Conservation (phyloP, 2,329 filamentous ascomycete genomes). For the Penicillium sp. region DNA sequence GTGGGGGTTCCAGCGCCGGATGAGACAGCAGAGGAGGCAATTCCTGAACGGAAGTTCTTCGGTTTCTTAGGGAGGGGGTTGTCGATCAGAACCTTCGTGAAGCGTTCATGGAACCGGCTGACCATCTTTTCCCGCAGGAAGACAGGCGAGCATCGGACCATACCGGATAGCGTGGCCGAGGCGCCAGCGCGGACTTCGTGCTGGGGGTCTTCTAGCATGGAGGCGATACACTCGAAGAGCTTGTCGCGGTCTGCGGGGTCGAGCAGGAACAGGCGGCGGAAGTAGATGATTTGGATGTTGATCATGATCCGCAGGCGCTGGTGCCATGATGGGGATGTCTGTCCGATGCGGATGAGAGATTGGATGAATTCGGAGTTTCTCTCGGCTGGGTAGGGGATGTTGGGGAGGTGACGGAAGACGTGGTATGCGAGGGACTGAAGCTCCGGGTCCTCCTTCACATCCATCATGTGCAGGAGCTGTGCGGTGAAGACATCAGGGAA, state of each 20-base stretch:
- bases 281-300: conserved; percentile 98
- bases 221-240: conserved; percentile 85
- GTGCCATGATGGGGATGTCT: conserved; percentile 79
- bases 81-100: conserved; percentile 64
- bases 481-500: conserved; percentile 85
- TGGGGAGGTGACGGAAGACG: conserved; percentile 90
- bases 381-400: conserved; percentile 81
- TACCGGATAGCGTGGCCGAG: conserved; percentile 85
- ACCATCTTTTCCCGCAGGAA: conserved; percentile 71
- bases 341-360: conserved; percentile 78
- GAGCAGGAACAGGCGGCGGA: conserved; percentile 86
- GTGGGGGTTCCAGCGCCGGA: conserved; percentile 43
- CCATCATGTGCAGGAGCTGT: conserved; percentile 98
- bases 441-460: conserved; percentile 96
- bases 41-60: conserved; percentile 29
- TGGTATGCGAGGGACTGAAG: conserved; percentile 90
- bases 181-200: conserved; percentile 90
- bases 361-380: conserved; percentile 78
- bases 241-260: conserved; percentile 63
- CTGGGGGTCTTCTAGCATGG: conserved; percentile 85
- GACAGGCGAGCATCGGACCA: conserved; percentile 90
- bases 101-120: conserved; percentile 63
- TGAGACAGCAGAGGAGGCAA: conserved; percentile 35
- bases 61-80: conserved; percentile 77
- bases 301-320: conserved; percentile 88